Evolutionary conservation across 2,329 filamentous ascomycete species (phyloP), one percentile per base, ranked within the genome.

Genomic region (Nothophaeocryptopus gaeumannii): DNA sequence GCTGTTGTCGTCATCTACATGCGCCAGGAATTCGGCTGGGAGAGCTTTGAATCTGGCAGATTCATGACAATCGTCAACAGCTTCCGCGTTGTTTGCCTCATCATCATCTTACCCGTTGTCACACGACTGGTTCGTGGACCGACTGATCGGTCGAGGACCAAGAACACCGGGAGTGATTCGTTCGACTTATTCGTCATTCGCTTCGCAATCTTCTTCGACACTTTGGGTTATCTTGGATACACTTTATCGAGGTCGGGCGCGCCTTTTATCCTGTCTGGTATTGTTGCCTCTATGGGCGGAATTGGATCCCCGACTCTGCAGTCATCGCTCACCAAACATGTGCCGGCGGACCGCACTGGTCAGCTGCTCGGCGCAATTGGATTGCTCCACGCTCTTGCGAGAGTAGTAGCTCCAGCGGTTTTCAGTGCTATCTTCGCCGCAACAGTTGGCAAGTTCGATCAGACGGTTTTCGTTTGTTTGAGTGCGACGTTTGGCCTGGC

Each of bases 321-420:
- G 64, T 85, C 88, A 1, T 81, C 86, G 0, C 74, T 96, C 43
- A 96, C 90, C 14, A 97, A 96, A 67, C 93, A 97, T 67, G 85
- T 97, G 0, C 89, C 91, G 0, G 77, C 83, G 0, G 87, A 93
- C 56, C 81, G 81, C 39, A 85, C 93, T 0, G 93, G 93, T 0
- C 84, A 93, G 67, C 74, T 97, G n/a, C 78, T 99, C 0, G 93
- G 93, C 15, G 91, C 90, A 1, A 86, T 85, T 12, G 93, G 92
- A 0, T 75, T 97, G 54, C 71, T 97, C 50, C 92, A 97, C 70
- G 87, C 89, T 1, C 71, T 96, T 32, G 82, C 88, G 2, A 78
- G 90, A 54, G 83, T 97, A 2, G 67, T 95, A 10, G 84, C 86
- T 1, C 93, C 93, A 0, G 79, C 89, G 0, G 65, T 92, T 1